These are phyloP conservation scores for Nemania sp. DNA, from an alignment of 2,329 filamentous ascomycete genomes.

Conservation along the genomic window DNA sequence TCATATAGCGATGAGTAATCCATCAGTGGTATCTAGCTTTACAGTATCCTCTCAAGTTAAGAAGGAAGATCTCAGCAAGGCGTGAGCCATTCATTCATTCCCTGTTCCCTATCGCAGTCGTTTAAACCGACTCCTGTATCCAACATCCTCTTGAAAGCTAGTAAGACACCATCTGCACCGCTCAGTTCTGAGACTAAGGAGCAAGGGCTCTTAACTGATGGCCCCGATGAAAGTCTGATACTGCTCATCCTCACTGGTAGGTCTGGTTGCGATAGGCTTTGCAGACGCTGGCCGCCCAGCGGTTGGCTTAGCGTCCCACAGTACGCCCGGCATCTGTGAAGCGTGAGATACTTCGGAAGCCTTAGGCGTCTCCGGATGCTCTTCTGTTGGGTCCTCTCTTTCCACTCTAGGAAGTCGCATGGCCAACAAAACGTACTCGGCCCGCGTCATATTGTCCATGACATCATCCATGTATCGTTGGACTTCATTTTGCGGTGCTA, in stretches of 20 bases:
- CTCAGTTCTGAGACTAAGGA: too few relatives aligned
- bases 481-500: slow-evolving; percentile 66
- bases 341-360: slow-evolving; percentile 28
- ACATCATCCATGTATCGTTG: slow-evolving; percentile 69
- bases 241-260: slow-evolving; percentile 47
- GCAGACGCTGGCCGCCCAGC: slow-evolving; percentile 21
- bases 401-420: slow-evolving; percentile 63
- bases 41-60: not conserved
- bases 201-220: slow-evolving; percentile 39
- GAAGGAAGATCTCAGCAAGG: not conserved
- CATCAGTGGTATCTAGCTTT: slow-evolving; percentile 21
- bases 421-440: slow-evolving; percentile 67
- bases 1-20: too few relatives aligned
- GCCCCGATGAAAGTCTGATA: slow-evolving; percentile 51
- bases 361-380: slow-evolving; percentile 35
- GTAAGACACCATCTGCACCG: too few relatives aligned
- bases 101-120: not conserved
- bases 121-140: not conserved
- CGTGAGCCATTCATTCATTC: not conserved
- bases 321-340: slow-evolving; percentile 33
- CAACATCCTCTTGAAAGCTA: too few relatives aligned
- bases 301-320: slow-evolving; percentile 42
- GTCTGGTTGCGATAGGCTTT: slow-evolving; percentile 34
- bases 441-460: slow-evolving; percentile 70
- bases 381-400: slow-evolving; percentile 41